Percentiles rank a stretch among this genome's conserved stretches.
phyloP scores from a whole-genome alignment of 129 eudicot species.

The Centrapalus pauciflorus region DNA sequence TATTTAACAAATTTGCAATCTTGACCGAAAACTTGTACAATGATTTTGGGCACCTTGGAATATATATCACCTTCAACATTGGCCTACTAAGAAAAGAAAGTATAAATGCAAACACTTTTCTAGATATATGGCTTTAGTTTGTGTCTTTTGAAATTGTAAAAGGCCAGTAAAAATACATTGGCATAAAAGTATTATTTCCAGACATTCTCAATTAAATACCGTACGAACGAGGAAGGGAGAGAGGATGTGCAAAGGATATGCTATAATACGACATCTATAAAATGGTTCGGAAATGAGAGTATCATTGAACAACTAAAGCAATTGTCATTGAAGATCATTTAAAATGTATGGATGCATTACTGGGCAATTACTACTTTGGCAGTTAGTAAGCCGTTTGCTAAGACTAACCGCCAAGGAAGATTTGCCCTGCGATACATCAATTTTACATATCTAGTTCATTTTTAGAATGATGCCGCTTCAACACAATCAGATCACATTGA shows the following conservation, averaged over 20 bases:
- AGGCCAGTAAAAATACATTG: background rate
- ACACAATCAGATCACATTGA: too few relatives aligned
- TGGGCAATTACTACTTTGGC: background rate
- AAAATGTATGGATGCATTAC: background rate
- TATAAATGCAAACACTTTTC: too few relatives aligned
- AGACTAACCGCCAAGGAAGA: background rate
- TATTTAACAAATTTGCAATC: background rate
- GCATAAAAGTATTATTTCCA: background rate
- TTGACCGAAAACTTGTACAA: background rate
- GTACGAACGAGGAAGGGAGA: background rate
- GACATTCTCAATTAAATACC: background rate
- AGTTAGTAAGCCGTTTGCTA: background rate
- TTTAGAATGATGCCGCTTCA: too few relatives aligned
- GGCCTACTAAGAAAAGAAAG: background rate
- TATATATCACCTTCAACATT: background rate
- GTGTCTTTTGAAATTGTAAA: background rate
- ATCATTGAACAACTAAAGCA: too few relatives aligned
- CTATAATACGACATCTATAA: background rate
- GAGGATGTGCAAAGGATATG: background rate
- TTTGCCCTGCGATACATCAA: background rate
- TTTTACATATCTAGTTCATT: background rate
- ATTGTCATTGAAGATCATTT: background rate
- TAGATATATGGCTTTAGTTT: too few relatives aligned
- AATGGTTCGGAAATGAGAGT: background rate
- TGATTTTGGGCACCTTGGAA: background rate